Percentiles rank a stretch among this genome's conserved stretches.
Evolutionary conservation across 768 basidiomycete species (phyloP).

Genomic region (Pulveroboletus ravenelii): DNA sequence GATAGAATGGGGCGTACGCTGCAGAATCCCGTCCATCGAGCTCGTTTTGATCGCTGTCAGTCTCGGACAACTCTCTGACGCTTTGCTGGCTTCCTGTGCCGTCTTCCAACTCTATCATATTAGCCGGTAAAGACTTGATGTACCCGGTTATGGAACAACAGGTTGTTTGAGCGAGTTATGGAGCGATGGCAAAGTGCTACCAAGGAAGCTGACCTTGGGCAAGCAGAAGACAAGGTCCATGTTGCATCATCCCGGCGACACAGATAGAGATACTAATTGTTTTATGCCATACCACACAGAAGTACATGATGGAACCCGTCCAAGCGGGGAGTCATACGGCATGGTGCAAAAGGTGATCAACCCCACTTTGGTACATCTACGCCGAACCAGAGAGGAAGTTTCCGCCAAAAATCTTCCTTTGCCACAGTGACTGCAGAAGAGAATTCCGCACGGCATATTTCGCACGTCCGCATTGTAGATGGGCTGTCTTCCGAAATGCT

Average conservation of each 20-base stretch:
- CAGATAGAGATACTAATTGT: background rate
- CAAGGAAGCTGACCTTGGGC: background rate
- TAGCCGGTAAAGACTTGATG: background rate
- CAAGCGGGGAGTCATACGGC: background rate
- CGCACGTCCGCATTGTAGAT: conserved; percentile 54
- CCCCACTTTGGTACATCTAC: conserved; percentile 42
- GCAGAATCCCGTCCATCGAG: background rate
- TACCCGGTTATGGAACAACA: background rate
- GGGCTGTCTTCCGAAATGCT: conserved; percentile 40
- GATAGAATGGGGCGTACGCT: conserved; percentile 4
- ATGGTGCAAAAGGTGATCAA: conserved; percentile 11
- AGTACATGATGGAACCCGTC: conserved; percentile 12
- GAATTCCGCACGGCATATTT: conserved; percentile 60
- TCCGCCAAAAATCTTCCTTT: conserved; percentile 61
- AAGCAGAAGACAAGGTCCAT: background rate
- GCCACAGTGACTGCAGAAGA: conserved; percentile 53
- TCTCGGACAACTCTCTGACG: background rate
- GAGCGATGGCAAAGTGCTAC: background rate
- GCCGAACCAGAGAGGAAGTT: conserved; percentile 62
- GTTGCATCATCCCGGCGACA: background rate
- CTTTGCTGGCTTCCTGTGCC: background rate
- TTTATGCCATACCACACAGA: background rate
- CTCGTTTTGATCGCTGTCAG: conserved; percentile 14
- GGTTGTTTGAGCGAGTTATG: background rate
- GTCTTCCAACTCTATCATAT: background rate